These are phyloP conservation scores for Hypomyces perniciosus DNA, from an alignment of 2,329 filamentous ascomycete genomes.

Conservation along the genomic window DNA sequence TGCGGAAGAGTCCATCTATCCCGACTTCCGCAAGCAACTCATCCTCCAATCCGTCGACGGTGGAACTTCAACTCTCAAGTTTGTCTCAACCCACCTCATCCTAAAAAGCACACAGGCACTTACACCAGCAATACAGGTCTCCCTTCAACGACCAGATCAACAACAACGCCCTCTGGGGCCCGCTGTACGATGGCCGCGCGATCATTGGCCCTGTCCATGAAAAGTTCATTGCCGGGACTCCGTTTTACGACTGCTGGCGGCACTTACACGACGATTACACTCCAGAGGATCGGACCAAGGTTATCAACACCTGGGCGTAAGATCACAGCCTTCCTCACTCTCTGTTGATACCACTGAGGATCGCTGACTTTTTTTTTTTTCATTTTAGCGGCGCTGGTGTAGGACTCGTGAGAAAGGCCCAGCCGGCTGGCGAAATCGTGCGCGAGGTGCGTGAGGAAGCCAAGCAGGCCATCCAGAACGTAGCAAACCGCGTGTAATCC, in stretches of 20 bases:
- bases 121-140: slow-evolving; percentile 21
- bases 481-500: slow-evolving; percentile 15
- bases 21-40: slow-evolving; percentile 34
- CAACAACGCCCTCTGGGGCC: slow-evolving; percentile 35
- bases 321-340: slow-evolving; percentile 12
- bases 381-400: slow-evolving; percentile 35
- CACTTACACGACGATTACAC: slow-evolving; percentile 33
- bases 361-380: slow-evolving; percentile 13
- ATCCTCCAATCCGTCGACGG: slow-evolving; percentile 39
- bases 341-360: not conserved
- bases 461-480: slow-evolving; percentile 26
- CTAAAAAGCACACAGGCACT: not conserved
- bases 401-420: slow-evolving; percentile 36
- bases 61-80: slow-evolving; percentile 41
- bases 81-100: not conserved
- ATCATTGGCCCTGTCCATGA: slow-evolving; percentile 34
- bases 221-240: slow-evolving; percentile 33
- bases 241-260: slow-evolving; percentile 37
- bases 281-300: slow-evolving; percentile 27
- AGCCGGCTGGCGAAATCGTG: slow-evolving; percentile 39
- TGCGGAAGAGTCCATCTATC: slow-evolving; percentile 36
- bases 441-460: slow-evolving; percentile 34
- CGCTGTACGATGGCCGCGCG: slow-evolving; percentile 39
- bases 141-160: slow-evolving; percentile 37
- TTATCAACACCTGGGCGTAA: slow-evolving; percentile 34